A percentile compares a stretch with the other conserved stretches of the same genome.
These are phyloP conservation scores for Backusella westeae DNA, from an alignment of 192 early-diverging fungal species.

Conservation along the genomic window DNA sequence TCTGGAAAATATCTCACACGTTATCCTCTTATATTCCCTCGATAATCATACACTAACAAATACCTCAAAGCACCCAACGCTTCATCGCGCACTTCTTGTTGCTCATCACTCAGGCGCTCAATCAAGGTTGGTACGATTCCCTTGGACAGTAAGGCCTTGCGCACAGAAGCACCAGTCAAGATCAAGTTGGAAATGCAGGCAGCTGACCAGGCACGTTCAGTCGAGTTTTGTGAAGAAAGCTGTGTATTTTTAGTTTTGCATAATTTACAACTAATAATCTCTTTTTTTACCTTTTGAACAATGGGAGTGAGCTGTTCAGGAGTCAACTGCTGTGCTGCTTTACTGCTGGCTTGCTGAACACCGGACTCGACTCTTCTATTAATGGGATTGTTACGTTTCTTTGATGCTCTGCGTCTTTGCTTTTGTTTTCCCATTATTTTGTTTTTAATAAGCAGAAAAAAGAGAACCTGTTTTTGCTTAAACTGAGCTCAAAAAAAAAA, in stretches of 20 bases:
- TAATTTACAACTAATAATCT: neutral
- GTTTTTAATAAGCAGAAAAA: neutral
- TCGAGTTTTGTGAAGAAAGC: slow-evolving; percentile 62
- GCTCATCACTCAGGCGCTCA: slow-evolving; percentile 67
- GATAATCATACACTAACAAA: neutral
- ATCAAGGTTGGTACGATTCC: slow-evolving; percentile 66
- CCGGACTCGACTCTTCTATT: neutral
- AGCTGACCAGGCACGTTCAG: slow-evolving; percentile 87
- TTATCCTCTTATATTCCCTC: too few species aligned
- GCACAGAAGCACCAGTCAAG: slow-evolving; percentile 56
- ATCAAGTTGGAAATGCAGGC: slow-evolving; percentile 83
- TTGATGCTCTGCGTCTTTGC: neutral
- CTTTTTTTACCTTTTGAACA: slow-evolving; percentile 21
- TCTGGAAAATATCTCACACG: slow-evolving; percentile 19
- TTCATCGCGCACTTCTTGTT: slow-evolving; percentile 75
- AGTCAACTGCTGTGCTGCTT: neutral
- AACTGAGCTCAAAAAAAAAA: neutral
- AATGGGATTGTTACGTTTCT: slow-evolving; percentile 22
- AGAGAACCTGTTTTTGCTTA: neutral
- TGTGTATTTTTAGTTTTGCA: slow-evolving; percentile 22
- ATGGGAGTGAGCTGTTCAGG: slow-evolving; percentile 25
- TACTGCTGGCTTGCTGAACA: neutral
- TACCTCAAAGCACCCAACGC: slow-evolving; percentile 68
- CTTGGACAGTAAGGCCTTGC: slow-evolving; percentile 72
- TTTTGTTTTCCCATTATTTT: slow-evolving; percentile 27